These are phyloP conservation scores for Pseudopithomyces maydicus DNA, from an alignment of 2,329 filamentous ascomycete genomes.

Conservation along the genomic window DNA sequence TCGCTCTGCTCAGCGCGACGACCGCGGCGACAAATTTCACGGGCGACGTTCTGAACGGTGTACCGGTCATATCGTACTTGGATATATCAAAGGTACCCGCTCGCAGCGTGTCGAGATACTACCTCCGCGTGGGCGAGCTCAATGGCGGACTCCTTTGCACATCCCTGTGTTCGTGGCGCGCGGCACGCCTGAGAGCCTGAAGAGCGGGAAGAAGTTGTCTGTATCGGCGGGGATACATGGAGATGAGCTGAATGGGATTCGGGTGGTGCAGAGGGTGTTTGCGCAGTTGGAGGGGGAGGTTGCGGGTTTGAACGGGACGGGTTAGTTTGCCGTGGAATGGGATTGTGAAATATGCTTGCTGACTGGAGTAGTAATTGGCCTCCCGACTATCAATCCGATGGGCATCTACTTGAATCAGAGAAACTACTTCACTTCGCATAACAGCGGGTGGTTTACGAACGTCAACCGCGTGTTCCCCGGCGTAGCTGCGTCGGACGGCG, in stretches of 20 bases:
- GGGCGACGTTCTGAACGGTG: conserved; percentile 39
- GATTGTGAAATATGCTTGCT: not conserved
- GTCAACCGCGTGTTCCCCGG: conserved; percentile 45
- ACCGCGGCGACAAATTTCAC: conserved; percentile 33
- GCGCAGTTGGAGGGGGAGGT: conserved; percentile 34
- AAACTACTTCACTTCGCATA: conserved; percentile 43
- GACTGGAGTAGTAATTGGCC: conserved; percentile 36
- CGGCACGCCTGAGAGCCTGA: conserved; percentile 42
- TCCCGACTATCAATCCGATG: conserved; percentile 47
- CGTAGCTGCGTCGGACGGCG: conserved; percentile 27
- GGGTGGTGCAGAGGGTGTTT: conserved; percentile 45
- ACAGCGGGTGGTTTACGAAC: conserved; percentile 37
- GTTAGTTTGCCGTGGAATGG: conserved; percentile 22
- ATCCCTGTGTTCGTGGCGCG: conserved; percentile 47
- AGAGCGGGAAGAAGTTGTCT: conserved; percentile 43
- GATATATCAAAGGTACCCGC: conserved; percentile 43
- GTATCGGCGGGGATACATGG: conserved; percentile 47
- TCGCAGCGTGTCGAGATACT: conserved; percentile 44
- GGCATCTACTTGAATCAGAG: conserved; percentile 48
- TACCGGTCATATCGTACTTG: conserved; percentile 39
- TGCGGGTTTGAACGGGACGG: conserved; percentile 42
- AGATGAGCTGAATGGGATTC: conserved; percentile 46
- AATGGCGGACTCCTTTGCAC: conserved; percentile 46
- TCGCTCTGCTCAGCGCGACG: conserved; percentile 22
- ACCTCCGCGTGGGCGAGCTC: conserved; percentile 44